Percentiles rank a stretch among this genome's conserved stretches.
Conservation (phyloP, 2,329 filamentous ascomycete genomes). For the Ilyonectria robusta region DNA sequence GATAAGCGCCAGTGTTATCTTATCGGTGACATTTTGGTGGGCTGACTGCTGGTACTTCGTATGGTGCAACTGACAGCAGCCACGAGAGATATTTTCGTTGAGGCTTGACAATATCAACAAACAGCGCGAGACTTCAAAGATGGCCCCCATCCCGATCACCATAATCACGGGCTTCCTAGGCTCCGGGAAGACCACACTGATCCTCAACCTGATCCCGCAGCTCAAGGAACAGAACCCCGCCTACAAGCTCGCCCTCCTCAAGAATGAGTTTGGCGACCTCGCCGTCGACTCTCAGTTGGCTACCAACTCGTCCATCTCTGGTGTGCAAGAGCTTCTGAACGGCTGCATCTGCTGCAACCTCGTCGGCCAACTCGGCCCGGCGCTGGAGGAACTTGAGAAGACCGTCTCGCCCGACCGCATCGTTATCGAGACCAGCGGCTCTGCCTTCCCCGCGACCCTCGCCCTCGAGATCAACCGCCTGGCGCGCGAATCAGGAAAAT, state of each 20-base stretch:
- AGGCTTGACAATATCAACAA: background rate
- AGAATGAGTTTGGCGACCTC: slow-evolving; percentile 98
- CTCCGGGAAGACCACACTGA: slow-evolving; percentile 95
- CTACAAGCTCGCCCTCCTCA: slow-evolving; percentile 94
- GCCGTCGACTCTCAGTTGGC: slow-evolving; percentile 95
- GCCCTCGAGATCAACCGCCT: slow-evolving; percentile 92
- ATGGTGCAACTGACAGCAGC: slow-evolving; percentile 14
- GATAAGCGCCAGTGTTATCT: slow-evolving; percentile 44
- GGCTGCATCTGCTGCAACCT: slow-evolving; percentile 99
- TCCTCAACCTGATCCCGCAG: slow-evolving; percentile 94
- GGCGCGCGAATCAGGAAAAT: slow-evolving; percentile 76
- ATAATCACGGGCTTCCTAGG: slow-evolving; percentile 97
- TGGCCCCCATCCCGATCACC: slow-evolving; percentile 87
- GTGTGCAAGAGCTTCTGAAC: slow-evolving; percentile 93
- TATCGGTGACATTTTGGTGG: slow-evolving; percentile 43
- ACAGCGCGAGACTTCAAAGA: slow-evolving; percentile 48
- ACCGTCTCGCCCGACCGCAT: slow-evolving; percentile 81
- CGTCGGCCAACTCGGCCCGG: slow-evolving; percentile 88
- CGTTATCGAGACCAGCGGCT: slow-evolving; percentile 93
- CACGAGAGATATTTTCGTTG: slow-evolving; percentile 43
- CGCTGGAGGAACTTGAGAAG: slow-evolving; percentile 80
- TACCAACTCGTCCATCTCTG: slow-evolving; percentile 84
- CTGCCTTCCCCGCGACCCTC: slow-evolving; percentile 88
- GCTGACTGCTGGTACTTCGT: slow-evolving; percentile 37
- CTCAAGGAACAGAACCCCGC: slow-evolving; percentile 77